Base-by-base conservation (phyloP, 345 rosid species). In the Eucalyptus pauciflora region DNA sequence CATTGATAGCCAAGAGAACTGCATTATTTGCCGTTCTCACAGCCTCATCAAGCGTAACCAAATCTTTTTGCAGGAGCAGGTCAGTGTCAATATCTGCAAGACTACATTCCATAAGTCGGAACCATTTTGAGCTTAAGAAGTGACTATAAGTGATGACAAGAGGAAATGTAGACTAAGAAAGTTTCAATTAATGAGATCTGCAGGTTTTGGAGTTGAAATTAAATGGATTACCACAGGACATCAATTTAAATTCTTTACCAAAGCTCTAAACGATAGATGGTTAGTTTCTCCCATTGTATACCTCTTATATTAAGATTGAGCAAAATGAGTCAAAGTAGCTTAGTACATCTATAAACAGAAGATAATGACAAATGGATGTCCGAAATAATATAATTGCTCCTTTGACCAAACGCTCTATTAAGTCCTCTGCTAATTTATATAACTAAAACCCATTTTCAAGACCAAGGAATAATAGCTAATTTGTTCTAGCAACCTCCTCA, bases 11-110 rank as follows among this genome's bases (percentile, higher is more conserved):
- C 94, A 95, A 91, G 25, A 95, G 92, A 91, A 96, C 99, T 88
- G 99, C 98, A 92, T 88, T 94, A 93, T 97, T 95, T 88, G 98
- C 99, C 90, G 94, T 95, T 93, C 92, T 96, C 91, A 97, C 90
- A 88, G 99, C 99, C 93, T 96, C 98, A 29, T 97, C 98, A 87
- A 97, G 93, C 52, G 99, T 97, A 87, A 96, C 97, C 91, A 93
- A 76, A 88, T 96, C 99, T 89, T 94, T 96, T 90, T 96, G 93
- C 18, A 97, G 98, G 88, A 97, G 94, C 86, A 92, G 90, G 90
- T 97, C 96, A 18, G 96, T 93, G 90, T 96, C 98, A 91, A 97
- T 94, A 94, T 96, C 99, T 97, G 94, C 50, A 90, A 50, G 90
- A 41, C 54, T 41, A 41, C 85, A 41, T 41, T 76, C 27, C 85